Evolutionary conservation across 345 rosid species (phyloP).

Genomic region (Arabidopsis suecica): DNA sequence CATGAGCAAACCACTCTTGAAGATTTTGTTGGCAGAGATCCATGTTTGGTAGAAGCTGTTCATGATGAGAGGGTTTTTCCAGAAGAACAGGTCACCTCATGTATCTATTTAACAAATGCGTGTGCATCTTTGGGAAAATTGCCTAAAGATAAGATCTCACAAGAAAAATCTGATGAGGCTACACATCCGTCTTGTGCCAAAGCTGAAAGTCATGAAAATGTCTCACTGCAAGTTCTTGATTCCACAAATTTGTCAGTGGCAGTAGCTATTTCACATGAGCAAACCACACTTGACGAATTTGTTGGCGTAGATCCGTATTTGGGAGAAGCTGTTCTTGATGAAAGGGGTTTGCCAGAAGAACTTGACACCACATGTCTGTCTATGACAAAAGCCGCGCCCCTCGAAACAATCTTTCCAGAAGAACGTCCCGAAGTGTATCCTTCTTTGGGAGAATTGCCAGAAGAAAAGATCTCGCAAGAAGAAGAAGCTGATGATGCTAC

Average conservation of each 20-base stretch:
- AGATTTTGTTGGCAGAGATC: slow-evolving; percentile 23
- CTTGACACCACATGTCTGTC: slow-evolving; percentile 23
- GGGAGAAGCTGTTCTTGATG: slow-evolving; percentile 16
- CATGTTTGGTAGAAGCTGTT: slow-evolving; percentile 19
- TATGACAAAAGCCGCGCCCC: slow-evolving; percentile 11
- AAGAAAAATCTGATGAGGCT: slow-evolving; percentile 26
- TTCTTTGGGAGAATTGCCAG: slow-evolving; percentile 5
- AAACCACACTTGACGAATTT: slow-evolving; percentile 25
- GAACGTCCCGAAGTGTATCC: slow-evolving; percentile 21
- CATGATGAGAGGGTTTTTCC: slow-evolving; percentile 20
- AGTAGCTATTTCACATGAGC: slow-evolving; percentile 33
- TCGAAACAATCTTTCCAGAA: background rate
- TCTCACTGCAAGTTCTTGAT: slow-evolving; percentile 29
- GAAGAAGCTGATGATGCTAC: slow-evolving; percentile 9
- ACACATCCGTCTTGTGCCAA: slow-evolving; percentile 26
- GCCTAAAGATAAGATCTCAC: background rate
- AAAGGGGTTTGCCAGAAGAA: slow-evolving; percentile 28
- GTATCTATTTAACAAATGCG: slow-evolving; percentile 1
- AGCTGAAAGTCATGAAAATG: slow-evolving; percentile 9
- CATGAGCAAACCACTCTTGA: slow-evolving; percentile 3
- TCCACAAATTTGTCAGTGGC: slow-evolving; percentile 1
- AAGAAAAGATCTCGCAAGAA: slow-evolving; percentile 17
- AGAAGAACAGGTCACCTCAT: slow-evolving; percentile 23
- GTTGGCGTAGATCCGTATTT: slow-evolving; percentile 27
- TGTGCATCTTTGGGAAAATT: slow-evolving; percentile 24